Evolutionary conservation across 2,329 filamentous ascomycete species (phyloP).

Genomic region (Elsinoe australis): DNA sequence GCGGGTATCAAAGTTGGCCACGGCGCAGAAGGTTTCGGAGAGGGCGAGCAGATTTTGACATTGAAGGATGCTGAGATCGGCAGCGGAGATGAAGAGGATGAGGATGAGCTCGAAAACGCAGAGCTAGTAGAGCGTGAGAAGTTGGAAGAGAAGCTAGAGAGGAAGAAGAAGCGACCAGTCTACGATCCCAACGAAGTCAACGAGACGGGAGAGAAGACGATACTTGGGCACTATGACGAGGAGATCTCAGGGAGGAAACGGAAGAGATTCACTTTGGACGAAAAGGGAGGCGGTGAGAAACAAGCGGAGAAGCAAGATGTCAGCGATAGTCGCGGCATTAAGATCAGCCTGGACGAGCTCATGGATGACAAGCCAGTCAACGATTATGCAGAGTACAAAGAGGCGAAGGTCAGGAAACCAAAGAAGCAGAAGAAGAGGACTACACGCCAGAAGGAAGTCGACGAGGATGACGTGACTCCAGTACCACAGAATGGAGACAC

Average conservation of each 20-base stretch:
- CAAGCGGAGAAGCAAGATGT: slow-evolving; percentile 45
- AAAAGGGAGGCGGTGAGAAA: slow-evolving; percentile 61
- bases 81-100: slow-evolving; percentile 61
- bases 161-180: slow-evolving; percentile 82
- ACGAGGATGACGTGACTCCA: slow-evolving; percentile 50
- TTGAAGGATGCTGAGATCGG: slow-evolving; percentile 89
- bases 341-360: slow-evolving; percentile 67
- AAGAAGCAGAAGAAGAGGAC: slow-evolving; percentile 76
- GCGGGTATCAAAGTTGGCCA: slow-evolving; percentile 89
- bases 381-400: slow-evolving; percentile 79
- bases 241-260: slow-evolving; percentile 84
- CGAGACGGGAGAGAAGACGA: slow-evolving; percentile 55
- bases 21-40: slow-evolving; percentile 71
- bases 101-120: slow-evolving; percentile 80
- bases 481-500: slow-evolving; percentile 35
- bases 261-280: slow-evolving; percentile 81
- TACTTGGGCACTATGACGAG: slow-evolving; percentile 90
- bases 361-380: slow-evolving; percentile 61
- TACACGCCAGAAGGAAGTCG: slow-evolving; percentile 60
- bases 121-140: slow-evolving; percentile 64
- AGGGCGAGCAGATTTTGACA: slow-evolving; percentile 81
- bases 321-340: slow-evolving; percentile 58
- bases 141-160: slow-evolving; percentile 65
- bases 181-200: slow-evolving; percentile 78
- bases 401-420: slow-evolving; percentile 88